phyloP scores from a whole-genome alignment of 2,329 filamentous ascomycete genomes.

The Penicillium hesseltinei region DNA sequence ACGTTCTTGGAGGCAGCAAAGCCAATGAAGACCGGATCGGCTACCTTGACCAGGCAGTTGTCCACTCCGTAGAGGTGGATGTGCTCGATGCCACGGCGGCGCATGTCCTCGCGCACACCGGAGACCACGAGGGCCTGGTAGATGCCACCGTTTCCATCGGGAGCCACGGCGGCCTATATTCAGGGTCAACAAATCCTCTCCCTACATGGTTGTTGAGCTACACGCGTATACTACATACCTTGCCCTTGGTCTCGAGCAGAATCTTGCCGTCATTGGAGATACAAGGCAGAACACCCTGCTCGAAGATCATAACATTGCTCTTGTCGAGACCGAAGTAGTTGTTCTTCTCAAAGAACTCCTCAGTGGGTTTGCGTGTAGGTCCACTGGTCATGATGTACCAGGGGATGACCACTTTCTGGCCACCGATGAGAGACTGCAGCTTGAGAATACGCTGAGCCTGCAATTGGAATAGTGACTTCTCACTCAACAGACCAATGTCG shows the following conservation, averaged over 20 bases:
- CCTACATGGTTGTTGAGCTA: neutral
- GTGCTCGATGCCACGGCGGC: conserved; percentile 84
- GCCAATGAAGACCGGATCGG: conserved; percentile 91
- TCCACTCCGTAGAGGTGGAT: conserved; percentile 98
- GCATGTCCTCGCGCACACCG: conserved; percentile 82
- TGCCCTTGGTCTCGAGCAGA: conserved; percentile 82
- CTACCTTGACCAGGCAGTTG: conserved; percentile 99
- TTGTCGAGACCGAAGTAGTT: conserved; percentile 84
- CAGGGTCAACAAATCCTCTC: conserved; percentile 1
- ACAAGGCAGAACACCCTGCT: conserved; percentile 94
- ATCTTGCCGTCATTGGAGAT: conserved; percentile 99
- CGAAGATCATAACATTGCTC: conserved; percentile 87
- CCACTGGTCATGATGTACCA: conserved; percentile 99
- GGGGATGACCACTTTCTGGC: conserved; percentile 66
- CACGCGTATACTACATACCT: conserved; percentile 48
- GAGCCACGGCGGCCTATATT: conserved; percentile 77
- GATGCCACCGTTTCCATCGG: conserved; percentile 94
- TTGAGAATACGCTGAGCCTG: conserved; percentile 92
- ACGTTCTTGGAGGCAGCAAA: conserved; percentile 85
- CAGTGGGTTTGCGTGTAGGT: conserved; percentile 86
- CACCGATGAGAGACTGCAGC: conserved; percentile 74
- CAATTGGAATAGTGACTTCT: conserved; percentile 95
- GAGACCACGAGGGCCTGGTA: conserved; percentile 85
- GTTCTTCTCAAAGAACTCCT: conserved; percentile 87
- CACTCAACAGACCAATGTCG: conserved; percentile 87